Evolutionary conservation across 2,329 filamentous ascomycete genomes (phyloP).

Genomic region (Plenodomus tracheiphilus): DNA sequence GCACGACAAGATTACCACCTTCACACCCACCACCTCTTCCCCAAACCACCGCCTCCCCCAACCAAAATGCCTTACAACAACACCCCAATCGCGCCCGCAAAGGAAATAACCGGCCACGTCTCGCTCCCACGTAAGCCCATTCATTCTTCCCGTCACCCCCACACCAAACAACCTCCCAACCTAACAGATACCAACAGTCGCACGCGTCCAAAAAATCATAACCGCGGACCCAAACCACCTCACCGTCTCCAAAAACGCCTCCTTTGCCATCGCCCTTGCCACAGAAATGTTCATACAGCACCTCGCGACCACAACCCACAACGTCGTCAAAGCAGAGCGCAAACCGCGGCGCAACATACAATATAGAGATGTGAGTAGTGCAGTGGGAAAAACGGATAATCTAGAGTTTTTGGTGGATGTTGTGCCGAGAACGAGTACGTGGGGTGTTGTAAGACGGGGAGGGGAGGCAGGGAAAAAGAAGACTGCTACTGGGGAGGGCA

Average conservation of each 20-base stretch:
- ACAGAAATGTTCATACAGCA: conserved; percentile 97
- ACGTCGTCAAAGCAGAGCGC: conserved; percentile 84
- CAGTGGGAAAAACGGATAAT: conserved; percentile 85
- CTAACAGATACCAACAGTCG: conserved; percentile 63
- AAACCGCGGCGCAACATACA: conserved; percentile 94
- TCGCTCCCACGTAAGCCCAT: conserved; percentile 74
- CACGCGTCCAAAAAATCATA: conserved; percentile 95
- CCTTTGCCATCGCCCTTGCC: conserved; percentile 90
- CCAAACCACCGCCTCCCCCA: conserved; percentile 3
- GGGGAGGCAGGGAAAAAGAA: conserved; percentile 39
- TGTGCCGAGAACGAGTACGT: conserved; percentile 82
- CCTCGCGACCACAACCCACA: conserved; percentile 80
- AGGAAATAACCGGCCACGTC: conserved; percentile 82
- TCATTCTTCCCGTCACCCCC: background rate
- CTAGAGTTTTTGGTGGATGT: conserved; percentile 93
- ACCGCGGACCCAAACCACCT: conserved; percentile 79
- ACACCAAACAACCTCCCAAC: conserved; percentile 1
- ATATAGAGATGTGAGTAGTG: conserved; percentile 90
- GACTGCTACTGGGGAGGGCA: conserved; percentile 10
- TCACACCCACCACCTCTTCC: background rate
- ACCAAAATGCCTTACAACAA: conserved; percentile 85
- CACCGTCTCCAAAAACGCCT: conserved; percentile 83
- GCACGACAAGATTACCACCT: background rate
- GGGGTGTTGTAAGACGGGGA: conserved; percentile 71
- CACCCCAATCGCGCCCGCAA: conserved; percentile 74